Base-by-base conservation (phyloP, 345 rosid genomes). In the Syzygium grande region DNA sequence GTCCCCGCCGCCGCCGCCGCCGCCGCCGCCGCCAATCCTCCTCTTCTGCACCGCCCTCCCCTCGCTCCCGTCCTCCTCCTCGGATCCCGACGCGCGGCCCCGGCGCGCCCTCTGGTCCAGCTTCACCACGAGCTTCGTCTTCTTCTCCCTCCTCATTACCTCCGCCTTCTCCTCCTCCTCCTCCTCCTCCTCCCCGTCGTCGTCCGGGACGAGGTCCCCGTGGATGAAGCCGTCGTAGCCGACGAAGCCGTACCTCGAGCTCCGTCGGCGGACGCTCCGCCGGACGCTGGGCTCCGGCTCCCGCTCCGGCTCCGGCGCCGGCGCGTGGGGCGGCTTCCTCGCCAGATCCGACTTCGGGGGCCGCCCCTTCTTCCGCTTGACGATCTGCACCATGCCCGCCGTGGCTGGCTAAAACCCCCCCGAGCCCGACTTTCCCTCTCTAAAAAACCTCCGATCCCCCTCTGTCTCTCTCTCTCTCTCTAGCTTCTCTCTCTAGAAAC, bases 321-420 rank as follows among this genome's bases (percentile, higher is more conserved):
- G 87, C 16, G 93, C 56, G 38, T 38, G 63, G 46, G 88, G 86
- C 25, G 89, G 84, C 27, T 95, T 93, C 16, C 91, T 93, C 2
- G 93, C 94, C 92, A 94, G 99, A 96, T 97, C 98, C 89, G 97
- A 93, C 95, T 96, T 97, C 86, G 98, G 93, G 16, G 99, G 98
- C 92, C 98, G 94, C 52, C 99, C 99, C 93, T 95, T 97, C 97
- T 95, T 94, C 93, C 96, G 91, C 93, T 95, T 95, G 92, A 89
- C 96, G 97, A 94, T 95, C 98, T 96, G 98, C 87, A 94, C 95
- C 99, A 96, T 97, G 86, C 87, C 89, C 52, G 86, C 90, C 85
- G 94, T 91, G 90, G 87, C 91, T 88, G 65, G 27, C 65, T n/a
- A 90, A 89, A 91, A 91, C 90, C 85, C 85, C 85, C 89, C 92